Percentiles rank a stretch among this genome's conserved stretches.
Conservation (phyloP, 2,329 filamentous ascomycete species). For the Nothophaeocryptopus gaeumannii region DNA sequence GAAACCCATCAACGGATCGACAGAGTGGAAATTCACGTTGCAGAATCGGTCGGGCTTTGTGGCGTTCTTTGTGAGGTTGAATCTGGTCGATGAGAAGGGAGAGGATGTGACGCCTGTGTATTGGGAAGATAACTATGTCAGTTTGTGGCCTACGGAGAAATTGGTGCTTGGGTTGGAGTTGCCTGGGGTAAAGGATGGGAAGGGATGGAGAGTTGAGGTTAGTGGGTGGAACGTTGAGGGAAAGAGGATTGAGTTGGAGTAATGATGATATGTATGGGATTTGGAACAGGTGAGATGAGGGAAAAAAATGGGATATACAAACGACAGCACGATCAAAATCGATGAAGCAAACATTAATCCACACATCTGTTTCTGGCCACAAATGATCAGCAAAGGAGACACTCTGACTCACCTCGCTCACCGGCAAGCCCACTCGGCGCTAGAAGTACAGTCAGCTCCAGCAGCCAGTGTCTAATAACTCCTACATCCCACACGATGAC, state of each 20-base stretch:
- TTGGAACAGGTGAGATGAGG: no score
- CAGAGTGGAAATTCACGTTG: not conserved
- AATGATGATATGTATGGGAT: not conserved
- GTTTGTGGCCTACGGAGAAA: constrained; percentile 5
- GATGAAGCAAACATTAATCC: no score
- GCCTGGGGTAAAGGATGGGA: not conserved
- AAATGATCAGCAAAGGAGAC: no score
- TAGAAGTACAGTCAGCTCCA: no score
- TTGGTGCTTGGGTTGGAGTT: not conserved
- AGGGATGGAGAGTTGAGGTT: constrained; percentile 3
- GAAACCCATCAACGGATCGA: not conserved
- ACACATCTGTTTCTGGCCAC: no score
- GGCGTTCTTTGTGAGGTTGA: constrained; percentile 12
- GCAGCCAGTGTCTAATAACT: no score
- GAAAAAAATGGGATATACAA: no score
- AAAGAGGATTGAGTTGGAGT: not conserved
- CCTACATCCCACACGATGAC: no score
- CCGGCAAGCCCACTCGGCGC: no score
- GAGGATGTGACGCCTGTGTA: constrained; percentile 8
- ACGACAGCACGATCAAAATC: no score
- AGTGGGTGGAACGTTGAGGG: constrained; percentile 9
- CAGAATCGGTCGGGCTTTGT: constrained; percentile 4
- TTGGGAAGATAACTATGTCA: constrained; percentile 14
- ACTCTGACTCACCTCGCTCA: no score
- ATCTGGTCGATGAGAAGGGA: constrained; percentile 3